These are phyloP conservation scores for Tritrichomonas musculus DNA, from an alignment of 208 protist species.

Conservation along the genomic window DNA sequence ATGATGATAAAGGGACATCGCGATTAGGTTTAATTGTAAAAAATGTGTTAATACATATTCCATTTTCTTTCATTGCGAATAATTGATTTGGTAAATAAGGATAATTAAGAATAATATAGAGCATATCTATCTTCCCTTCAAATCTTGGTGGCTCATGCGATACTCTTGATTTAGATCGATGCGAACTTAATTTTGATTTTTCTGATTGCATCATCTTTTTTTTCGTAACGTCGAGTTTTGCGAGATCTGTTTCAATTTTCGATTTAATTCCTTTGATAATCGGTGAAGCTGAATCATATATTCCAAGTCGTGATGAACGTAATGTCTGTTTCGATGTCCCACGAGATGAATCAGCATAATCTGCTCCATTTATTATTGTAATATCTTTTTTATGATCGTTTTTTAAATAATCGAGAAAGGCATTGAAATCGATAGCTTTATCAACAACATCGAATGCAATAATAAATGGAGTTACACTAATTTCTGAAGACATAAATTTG, in stretches of 20 bases:
- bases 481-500: too few relatives aligned
- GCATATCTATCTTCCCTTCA: not conserved
- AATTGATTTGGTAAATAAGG: not conserved
- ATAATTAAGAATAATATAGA: not conserved
- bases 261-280: not conserved
- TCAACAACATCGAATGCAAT: not conserved
- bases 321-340: not conserved
- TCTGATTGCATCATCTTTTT: not conserved
- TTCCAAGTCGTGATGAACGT: not conserved
- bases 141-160: not conserved
- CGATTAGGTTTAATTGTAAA: not conserved
- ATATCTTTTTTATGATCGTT: not conserved
- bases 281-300: not conserved
- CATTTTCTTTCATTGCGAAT: not conserved
- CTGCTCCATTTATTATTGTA: not conserved
- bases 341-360: not conserved
- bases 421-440: not conserved
- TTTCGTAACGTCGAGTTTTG: not conserved
- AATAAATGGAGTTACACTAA: too few relatives aligned
- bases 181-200: not conserved
- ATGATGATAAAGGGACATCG: not conserved
- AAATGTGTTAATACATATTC: not conserved
- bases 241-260: not conserved
- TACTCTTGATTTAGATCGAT: not conserved
- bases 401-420: not conserved